These are phyloP conservation scores for Dactylonectria estremocensis DNA, from an alignment of 2,329 filamentous ascomycete genomes.

Conservation along the genomic window DNA sequence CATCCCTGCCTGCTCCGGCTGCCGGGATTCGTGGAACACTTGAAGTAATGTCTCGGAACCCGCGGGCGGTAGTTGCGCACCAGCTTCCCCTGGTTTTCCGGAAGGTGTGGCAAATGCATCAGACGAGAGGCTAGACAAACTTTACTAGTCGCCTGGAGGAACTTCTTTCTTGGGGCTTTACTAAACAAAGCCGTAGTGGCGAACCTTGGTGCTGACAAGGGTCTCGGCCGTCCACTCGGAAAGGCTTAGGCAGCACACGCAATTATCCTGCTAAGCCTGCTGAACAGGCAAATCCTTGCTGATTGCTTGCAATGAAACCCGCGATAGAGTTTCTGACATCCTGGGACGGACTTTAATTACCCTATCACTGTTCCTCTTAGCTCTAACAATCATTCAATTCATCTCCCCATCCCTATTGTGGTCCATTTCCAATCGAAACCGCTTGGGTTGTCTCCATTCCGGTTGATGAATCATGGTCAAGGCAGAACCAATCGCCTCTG, in stretches of 20 bases:
- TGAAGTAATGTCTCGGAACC: neutral
- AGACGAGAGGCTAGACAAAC: neutral
- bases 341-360: neutral
- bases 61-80: neutral
- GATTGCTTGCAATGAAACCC: too few relatives aligned
- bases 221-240: neutral
- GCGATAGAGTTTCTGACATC: neutral
- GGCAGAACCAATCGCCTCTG: conserved; percentile 5
- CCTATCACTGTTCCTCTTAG: neutral
- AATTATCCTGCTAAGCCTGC: neutral
- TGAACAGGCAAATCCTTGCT: too few relatives aligned
- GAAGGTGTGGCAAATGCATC: neutral
- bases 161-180: neutral
- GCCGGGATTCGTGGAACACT: neutral
- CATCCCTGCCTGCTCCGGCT: too few relatives aligned
- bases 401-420: neutral
- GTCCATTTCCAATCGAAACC: neutral
- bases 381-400: neutral
- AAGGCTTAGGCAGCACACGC: neutral
- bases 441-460: neutral
- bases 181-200: neutral
- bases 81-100: neutral
- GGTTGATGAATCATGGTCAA: conserved; percentile 3
- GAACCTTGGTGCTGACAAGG: neutral
- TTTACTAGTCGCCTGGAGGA: neutral